Evolutionary conservation across 2,329 filamentous ascomycete genomes (phyloP).

Genomic region (Pseudocercospora cruenta): DNA sequence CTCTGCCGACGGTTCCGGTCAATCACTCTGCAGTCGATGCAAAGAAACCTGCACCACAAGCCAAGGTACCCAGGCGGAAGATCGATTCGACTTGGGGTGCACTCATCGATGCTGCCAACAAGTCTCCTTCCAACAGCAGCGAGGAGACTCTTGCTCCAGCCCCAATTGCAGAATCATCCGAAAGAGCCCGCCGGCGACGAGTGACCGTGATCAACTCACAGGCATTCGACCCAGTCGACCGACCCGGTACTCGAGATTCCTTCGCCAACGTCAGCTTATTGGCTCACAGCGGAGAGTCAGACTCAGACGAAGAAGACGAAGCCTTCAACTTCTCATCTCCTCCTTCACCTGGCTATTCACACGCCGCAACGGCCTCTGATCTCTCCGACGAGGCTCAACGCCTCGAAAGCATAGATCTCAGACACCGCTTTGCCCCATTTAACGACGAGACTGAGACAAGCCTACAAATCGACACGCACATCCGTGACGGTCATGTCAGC

Average conservation of each 20-base stretch:
- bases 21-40: background rate
- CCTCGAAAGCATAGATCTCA: background rate
- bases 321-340: background rate
- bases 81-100: constrained; percentile 1
- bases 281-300: background rate
- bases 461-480: constrained; percentile 1
- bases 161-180: background rate
- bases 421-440: background rate
- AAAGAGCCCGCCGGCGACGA: background rate
- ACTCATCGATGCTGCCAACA: background rate
- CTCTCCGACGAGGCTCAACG: background rate
- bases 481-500: background rate
- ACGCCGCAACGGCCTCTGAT: background rate
- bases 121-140: background rate
- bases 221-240: background rate
- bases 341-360: background rate
- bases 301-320: background rate
- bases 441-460: background rate
- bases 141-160: background rate
- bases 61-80: background rate
- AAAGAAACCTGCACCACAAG: background rate
- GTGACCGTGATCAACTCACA: background rate
- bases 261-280: background rate
- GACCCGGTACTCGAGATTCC: background rate
- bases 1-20: background rate